phyloP scores from a whole-genome alignment of 2,329 filamentous ascomycete species.

The Stagonosporopsis rhizophila region DNA sequence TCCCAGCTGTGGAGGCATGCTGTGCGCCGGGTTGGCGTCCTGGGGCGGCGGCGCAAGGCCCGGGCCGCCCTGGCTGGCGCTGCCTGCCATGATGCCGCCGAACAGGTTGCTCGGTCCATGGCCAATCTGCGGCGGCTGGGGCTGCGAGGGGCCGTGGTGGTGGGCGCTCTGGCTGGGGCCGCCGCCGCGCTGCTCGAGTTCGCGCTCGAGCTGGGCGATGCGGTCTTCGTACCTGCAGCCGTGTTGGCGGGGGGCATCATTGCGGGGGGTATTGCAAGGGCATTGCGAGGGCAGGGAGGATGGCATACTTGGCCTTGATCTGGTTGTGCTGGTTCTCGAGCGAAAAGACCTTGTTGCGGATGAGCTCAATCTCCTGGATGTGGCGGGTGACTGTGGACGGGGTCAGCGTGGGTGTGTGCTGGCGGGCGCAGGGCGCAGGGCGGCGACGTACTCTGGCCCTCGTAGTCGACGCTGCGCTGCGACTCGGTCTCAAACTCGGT shows the following conservation, averaged over 20 bases:
- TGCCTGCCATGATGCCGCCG: constrained; percentile 93
- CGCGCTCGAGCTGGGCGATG: constrained; percentile 81
- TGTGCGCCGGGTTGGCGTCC: constrained; percentile 65
- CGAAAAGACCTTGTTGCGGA: constrained; percentile 89
- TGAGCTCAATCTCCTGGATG: constrained; percentile 93
- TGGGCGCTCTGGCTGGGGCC: constrained; percentile 72
- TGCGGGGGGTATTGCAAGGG: no score
- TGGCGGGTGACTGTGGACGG: constrained; percentile 76
- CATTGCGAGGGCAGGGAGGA: no score
- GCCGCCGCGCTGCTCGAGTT: constrained; percentile 77
- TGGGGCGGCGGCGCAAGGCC: constrained; percentile 76
- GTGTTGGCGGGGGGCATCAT: neutral
- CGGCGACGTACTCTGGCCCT: constrained; percentile 81
- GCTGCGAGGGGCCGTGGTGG: constrained; percentile 71
- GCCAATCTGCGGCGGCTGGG: constrained; percentile 83
- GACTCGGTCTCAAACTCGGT: constrained; percentile 88
- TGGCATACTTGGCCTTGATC: constrained; percentile 86
- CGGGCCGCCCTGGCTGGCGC: constrained; percentile 80
- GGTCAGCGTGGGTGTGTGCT: constrained; percentile 1
- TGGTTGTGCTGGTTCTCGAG: constrained; percentile 89
- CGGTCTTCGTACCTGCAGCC: constrained; percentile 86
- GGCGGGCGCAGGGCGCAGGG: constrained; percentile 35
- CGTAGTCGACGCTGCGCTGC: constrained; percentile 82
- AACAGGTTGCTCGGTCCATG: constrained; percentile 91
- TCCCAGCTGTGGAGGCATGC: constrained; percentile 65